phyloP scores from a whole-genome alignment of 768 basidiomycete genomes.

The Termitomyces sp. region DNA sequence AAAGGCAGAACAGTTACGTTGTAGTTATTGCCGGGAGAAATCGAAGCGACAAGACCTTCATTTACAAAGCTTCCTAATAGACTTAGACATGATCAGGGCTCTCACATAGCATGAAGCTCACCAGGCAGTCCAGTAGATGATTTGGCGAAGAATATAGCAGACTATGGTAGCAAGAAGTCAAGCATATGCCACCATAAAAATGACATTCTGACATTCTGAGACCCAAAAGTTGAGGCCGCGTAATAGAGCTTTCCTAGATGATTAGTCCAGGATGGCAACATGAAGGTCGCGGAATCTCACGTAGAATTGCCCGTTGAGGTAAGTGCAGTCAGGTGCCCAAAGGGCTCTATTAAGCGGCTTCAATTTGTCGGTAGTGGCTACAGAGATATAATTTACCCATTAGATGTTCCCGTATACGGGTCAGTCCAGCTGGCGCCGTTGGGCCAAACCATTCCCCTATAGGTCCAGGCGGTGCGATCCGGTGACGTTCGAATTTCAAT shows the following conservation, averaged over 20 bases:
- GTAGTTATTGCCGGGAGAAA: constrained; percentile 34
- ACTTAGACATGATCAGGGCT: neutral
- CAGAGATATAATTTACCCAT: constrained; percentile 29
- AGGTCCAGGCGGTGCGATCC: constrained; percentile 45
- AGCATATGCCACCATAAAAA: neutral
- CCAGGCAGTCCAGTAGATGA: constrained; percentile 46
- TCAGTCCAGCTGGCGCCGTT: constrained; percentile 51
- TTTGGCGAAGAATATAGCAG: constrained; percentile 53
- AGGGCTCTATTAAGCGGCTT: constrained; percentile 24
- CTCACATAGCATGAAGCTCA: constrained; percentile 12
- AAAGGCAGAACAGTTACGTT: constrained; percentile 30
- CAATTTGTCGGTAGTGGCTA: neutral
- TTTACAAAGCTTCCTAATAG: constrained; percentile 38
- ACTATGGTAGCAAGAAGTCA: constrained; percentile 24
- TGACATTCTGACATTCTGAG: constrained; percentile 36
- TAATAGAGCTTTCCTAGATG: constrained; percentile 43
- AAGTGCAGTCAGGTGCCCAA: constrained; percentile 38
- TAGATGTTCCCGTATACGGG: constrained; percentile 42
- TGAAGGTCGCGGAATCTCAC: constrained; percentile 17
- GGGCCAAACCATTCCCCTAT: constrained; percentile 45
- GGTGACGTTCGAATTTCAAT: constrained; percentile 48
- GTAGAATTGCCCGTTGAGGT: constrained; percentile 26
- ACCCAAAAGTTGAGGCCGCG: constrained; percentile 52
- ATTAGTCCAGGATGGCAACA: neutral
- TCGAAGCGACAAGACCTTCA: constrained; percentile 46